Evolutionary conservation across 75 land plant species (phyloP), one percentile per base, ranked within the genome.

Genomic region (Selaginella tamariscina): DNA sequence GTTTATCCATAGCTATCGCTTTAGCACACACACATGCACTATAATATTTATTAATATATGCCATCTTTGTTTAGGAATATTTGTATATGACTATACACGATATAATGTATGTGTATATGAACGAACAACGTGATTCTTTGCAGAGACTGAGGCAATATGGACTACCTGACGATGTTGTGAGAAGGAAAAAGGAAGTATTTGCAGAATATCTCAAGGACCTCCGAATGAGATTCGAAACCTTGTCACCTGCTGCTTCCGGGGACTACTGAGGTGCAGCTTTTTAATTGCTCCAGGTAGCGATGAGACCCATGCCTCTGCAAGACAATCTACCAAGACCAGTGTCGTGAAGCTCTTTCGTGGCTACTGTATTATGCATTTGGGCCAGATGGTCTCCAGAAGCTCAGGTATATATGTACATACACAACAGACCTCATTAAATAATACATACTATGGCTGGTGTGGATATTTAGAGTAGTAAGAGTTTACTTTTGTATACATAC

Each of bases 321-420:
- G 77, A 54, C 64, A 27, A 33, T 44, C 32, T 75, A 71, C 68
- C 77, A 69, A 68, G 33, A 22, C 60, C 71, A 68, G 20, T 69
- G 75, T 56, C 59, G 66, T 71, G 94, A 82, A 64, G 88, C 84
- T 44, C 54, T 88, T 24, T 27, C 56, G n/a, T 94, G 96, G 98
- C 69, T 85, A 44, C 82, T 83, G 32, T 94, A 91, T 96, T 59
- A 79, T 67, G 87, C 86, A 86, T 94, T 94, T 71, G 82, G 78
- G 39, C 96, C 98, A 1, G 54, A 69, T n/a, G 63, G 2, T 23
- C 73, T 68, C 9, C 62, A 86, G 67, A 63, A n/a, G n/a, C n/a
- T n/a, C n/a, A n/a, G n/a, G n/a, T n/a, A n/a, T n/a, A n/a, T n/a
- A n/a, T n/a, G n/a, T n/a, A n/a, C n/a, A n/a, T n/a, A n/a, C n/a